Conservation (phyloP, 768 basidiomycete species). For the Suillus spraguei region DNA sequence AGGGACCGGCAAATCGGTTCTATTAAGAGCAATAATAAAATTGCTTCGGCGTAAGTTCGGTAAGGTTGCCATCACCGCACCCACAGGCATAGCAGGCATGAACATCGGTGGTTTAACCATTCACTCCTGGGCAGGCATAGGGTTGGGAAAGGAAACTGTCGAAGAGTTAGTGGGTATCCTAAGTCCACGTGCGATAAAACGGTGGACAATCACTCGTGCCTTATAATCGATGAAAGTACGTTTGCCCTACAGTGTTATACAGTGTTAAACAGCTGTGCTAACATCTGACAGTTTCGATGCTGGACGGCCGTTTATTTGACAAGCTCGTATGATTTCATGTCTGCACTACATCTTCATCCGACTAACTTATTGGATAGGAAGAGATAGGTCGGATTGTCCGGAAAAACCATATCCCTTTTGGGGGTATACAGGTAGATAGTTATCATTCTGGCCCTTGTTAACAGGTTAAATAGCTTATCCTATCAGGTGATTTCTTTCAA, state of each 20-base stretch:
- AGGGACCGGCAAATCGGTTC: constrained; percentile 75
- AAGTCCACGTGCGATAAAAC: constrained; percentile 23
- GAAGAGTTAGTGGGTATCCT: constrained; percentile 44
- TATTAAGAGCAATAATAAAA: constrained; percentile 62
- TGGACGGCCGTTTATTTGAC: constrained; percentile 70
- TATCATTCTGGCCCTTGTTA: neutral
- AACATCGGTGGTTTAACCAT: constrained; percentile 74
- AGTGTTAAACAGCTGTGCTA: neutral
- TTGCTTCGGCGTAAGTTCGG: constrained; percentile 35
- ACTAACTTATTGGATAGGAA: constrained; percentile 23
- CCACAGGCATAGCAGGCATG: constrained; percentile 65
- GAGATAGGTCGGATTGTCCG: constrained; percentile 48
- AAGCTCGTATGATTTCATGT: constrained; percentile 55
- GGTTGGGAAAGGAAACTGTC: constrained; percentile 53
- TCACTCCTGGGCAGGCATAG: constrained; percentile 68
- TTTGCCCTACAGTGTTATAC: neutral
- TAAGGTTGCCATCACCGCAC: constrained; percentile 62
- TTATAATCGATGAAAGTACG: constrained; percentile 75
- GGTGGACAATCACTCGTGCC: constrained; percentile 55
- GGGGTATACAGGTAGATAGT: constrained; percentile 60
- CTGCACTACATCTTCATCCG: constrained; percentile 25
- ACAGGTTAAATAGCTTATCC: constrained; percentile 52
- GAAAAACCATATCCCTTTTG: constrained; percentile 50
- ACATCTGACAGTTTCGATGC: constrained; percentile 65
- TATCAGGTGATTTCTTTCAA: constrained; percentile 83